Conservation (phyloP, 2,329 filamentous ascomycete genomes). For the Xylaria hypoxylon region DNA sequence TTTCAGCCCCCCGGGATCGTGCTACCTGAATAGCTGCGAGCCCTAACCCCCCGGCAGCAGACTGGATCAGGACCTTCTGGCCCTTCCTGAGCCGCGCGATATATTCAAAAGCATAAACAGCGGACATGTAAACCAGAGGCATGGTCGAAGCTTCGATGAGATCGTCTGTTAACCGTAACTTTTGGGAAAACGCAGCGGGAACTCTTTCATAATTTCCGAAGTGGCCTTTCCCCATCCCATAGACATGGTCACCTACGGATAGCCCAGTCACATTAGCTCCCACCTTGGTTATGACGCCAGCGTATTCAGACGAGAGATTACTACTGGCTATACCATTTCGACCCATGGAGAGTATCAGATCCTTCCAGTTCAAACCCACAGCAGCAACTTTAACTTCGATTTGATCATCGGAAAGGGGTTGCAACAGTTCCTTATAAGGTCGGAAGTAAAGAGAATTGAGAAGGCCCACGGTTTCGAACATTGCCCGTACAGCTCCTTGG, state of each 20-base stretch:
- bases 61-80: conserved; percentile 12
- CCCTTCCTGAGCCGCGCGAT: not conserved
- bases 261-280: conserved; percentile 34
- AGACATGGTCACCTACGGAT: conserved; percentile 45
- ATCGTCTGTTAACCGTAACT: conserved; percentile 28
- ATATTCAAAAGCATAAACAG: conserved; percentile 20
- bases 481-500: too few relatives aligned
- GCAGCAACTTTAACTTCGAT: too few relatives aligned
- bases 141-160: conserved; percentile 11
- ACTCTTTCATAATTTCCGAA: conserved; percentile 47
- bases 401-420: too few relatives aligned
- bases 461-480: too few relatives aligned
- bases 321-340: too few relatives aligned
- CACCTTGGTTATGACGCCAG: conserved; percentile 34
- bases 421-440: too few relatives aligned
- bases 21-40: conserved; percentile 24
- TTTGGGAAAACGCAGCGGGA: conserved; percentile 3
- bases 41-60: conserved; percentile 16
- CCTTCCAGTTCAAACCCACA: too few relatives aligned
- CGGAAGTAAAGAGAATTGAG: too few relatives aligned
- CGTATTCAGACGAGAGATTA: too few relatives aligned
- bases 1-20: conserved; percentile 14
- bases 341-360: too few relatives aligned
- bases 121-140: conserved; percentile 22
- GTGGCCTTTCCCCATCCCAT: conserved; percentile 41